phyloP scores from a whole-genome alignment of 306 rosid genomes.

The Quercus gilva region DNA sequence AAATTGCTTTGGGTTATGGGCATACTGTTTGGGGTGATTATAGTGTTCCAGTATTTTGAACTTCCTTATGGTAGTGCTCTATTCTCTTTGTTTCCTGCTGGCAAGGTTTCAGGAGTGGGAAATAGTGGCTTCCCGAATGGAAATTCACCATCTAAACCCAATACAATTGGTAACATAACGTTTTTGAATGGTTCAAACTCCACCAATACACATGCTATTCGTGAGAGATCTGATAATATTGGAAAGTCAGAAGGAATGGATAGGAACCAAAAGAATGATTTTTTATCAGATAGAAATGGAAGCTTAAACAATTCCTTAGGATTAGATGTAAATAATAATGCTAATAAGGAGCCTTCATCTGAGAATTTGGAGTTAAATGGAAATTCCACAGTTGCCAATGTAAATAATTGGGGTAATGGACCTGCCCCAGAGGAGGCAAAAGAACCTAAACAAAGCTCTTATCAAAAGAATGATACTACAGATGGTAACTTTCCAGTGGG shows the following conservation, averaged over 20 bases:
- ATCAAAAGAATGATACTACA: slow-evolving; percentile 19
- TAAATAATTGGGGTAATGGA: slow-evolving; percentile 7
- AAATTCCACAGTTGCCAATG: slow-evolving; percentile 14
- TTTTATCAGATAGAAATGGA: slow-evolving; percentile 9
- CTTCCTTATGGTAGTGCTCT: slow-evolving; percentile 52
- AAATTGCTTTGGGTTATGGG: slow-evolving; percentile 56
- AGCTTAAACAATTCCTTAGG: slow-evolving; percentile 18
- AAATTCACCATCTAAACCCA: slow-evolving; percentile 29
- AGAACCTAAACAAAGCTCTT: slow-evolving; percentile 23
- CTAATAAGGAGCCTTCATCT: slow-evolving; percentile 1
- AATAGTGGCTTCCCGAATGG: slow-evolving; percentile 37
- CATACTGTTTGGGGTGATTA: slow-evolving; percentile 44
- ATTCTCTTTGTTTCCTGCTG: slow-evolving; percentile 43
- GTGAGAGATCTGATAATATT: slow-evolving; percentile 31
- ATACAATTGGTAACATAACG: slow-evolving; percentile 14
- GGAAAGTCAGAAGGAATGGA: slow-evolving; percentile 9
- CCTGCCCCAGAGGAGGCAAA: slow-evolving; percentile 22
- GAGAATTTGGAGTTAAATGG: slow-evolving; percentile 24
- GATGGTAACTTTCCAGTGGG: slow-evolving; percentile 15
- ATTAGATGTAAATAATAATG: slow-evolving; percentile 20
- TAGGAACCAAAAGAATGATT: not conserved
- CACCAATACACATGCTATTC: slow-evolving; percentile 15
- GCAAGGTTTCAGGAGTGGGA: slow-evolving; percentile 20
- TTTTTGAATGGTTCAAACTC: slow-evolving; percentile 29
- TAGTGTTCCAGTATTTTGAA: slow-evolving; percentile 60